phyloP scores from a whole-genome alignment of 2,329 filamentous ascomycete species.

The Chaetomiaceae sp. region DNA sequence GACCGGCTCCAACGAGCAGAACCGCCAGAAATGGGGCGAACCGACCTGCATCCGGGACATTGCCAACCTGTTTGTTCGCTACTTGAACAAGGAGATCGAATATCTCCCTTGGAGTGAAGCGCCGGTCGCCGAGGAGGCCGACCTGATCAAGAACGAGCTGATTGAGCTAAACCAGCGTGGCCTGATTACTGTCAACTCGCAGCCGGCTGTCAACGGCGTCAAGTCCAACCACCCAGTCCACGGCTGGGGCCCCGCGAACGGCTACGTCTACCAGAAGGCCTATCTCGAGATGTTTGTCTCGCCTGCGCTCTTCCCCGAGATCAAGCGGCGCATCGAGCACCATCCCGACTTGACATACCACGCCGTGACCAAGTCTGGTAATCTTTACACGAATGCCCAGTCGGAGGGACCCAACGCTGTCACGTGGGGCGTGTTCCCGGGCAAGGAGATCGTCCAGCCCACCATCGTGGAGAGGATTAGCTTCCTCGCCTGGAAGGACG shows the following conservation, averaged over 20 bases:
- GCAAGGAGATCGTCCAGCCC: slow-evolving; percentile 98
- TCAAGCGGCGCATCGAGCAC: slow-evolving; percentile 72
- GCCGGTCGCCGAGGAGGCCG: slow-evolving; percentile 76
- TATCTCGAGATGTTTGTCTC: slow-evolving; percentile 90
- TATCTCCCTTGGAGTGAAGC: slow-evolving; percentile 92
- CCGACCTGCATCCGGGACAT: slow-evolving; percentile 77
- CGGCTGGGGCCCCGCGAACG: slow-evolving; percentile 92
- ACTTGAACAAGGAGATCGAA: slow-evolving; percentile 75
- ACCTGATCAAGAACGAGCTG: slow-evolving; percentile 70
- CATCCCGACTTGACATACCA: slow-evolving; percentile 89
- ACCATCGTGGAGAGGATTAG: slow-evolving; percentile 98
- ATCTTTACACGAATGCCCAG: slow-evolving; percentile 77
- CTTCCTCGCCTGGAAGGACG: slow-evolving; percentile 98
- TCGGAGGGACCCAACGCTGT: slow-evolving; percentile 93
- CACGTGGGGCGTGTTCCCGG: slow-evolving; percentile 98
- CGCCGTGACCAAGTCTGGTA: slow-evolving; percentile 78
- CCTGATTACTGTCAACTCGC: slow-evolving; percentile 93
- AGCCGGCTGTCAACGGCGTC: slow-evolving; percentile 87
- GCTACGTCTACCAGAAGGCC: slow-evolving; percentile 97
- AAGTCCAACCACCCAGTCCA: slow-evolving; percentile 83
- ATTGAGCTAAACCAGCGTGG: slow-evolving; percentile 80
- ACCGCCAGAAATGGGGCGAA: slow-evolving; percentile 90
- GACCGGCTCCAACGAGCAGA: slow-evolving; percentile 92
- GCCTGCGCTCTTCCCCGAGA: slow-evolving; percentile 69
- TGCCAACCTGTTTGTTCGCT: slow-evolving; percentile 76